Percentiles rank a stretch among this genome's conserved stretches.
Conservation (phyloP, 768 basidiomycete genomes). For the Filobasidium wieringae region DNA sequence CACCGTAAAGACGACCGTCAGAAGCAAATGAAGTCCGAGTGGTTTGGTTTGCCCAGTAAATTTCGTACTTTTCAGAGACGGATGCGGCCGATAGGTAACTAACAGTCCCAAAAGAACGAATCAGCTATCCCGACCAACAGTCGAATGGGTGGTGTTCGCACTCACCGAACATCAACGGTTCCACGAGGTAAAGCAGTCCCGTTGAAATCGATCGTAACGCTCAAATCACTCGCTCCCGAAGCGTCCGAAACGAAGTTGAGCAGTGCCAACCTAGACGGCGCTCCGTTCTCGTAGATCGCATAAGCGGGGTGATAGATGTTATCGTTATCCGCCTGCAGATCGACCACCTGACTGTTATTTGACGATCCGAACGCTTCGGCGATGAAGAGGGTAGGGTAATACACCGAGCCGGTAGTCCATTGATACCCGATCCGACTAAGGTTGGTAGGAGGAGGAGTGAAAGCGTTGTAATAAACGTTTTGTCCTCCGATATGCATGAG, state of each 20-base stretch:
- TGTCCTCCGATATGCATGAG: slow-evolving; percentile 48
- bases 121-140: neutral
- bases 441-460: slow-evolving; percentile 50
- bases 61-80: slow-evolving; percentile 52
- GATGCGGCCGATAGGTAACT: slow-evolving; percentile 43
- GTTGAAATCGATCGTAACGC: slow-evolving; percentile 46
- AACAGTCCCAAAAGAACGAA: neutral
- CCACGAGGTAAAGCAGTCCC: slow-evolving; percentile 32
- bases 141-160: slow-evolving; percentile 23
- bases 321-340: slow-evolving; percentile 46
- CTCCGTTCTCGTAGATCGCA: slow-evolving; percentile 61
- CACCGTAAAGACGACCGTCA: slow-evolving; percentile 57
- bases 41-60: slow-evolving; percentile 70
- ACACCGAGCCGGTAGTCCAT: slow-evolving; percentile 64
- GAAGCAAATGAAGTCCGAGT: slow-evolving; percentile 47
- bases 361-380: slow-evolving; percentile 60
- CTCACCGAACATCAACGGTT: slow-evolving; percentile 44
- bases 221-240: slow-evolving; percentile 48
- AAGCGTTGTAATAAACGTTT: slow-evolving; percentile 49
- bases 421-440: slow-evolving; percentile 47
- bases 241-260: slow-evolving; percentile 62
- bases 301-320: slow-evolving; percentile 52
- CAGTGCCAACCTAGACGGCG: slow-evolving; percentile 52
- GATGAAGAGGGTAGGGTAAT: slow-evolving; percentile 60
- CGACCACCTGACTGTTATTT: slow-evolving; percentile 55